Conservation (phyloP, 2,329 filamentous ascomycete genomes). For the Claviceps pazoutovae region DNA sequence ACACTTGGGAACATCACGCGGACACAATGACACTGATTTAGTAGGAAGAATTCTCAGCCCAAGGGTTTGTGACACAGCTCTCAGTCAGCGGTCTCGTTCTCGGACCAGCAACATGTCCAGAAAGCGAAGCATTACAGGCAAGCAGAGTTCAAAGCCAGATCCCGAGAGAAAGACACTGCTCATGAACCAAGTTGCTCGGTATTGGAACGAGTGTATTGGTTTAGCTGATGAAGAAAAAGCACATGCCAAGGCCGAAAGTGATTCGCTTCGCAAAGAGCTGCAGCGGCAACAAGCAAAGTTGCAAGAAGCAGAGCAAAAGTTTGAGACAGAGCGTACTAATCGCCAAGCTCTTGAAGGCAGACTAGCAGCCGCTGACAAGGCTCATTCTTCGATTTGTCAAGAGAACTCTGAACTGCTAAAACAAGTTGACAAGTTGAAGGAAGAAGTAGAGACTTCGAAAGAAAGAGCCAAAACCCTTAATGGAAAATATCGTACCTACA, state of each 20-base stretch:
- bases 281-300: constrained; percentile 7
- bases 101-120: constrained; percentile 20
- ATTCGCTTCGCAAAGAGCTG: constrained; percentile 13
- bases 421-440: constrained; percentile 16
- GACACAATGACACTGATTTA: background rate
- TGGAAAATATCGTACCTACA: constrained; percentile 22
- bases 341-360: constrained; percentile 13
- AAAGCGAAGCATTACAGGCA: constrained; percentile 13
- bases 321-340: constrained; percentile 10
- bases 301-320: constrained; percentile 8
- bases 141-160: constrained; percentile 7
- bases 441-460: constrained; percentile 13
- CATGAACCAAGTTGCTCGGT: constrained; percentile 19
- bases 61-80: background rate
- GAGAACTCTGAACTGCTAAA: constrained; percentile 14
- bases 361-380: constrained; percentile 14
- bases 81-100: constrained; percentile 12
- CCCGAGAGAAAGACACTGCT: constrained; percentile 15
- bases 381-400: constrained; percentile 9
- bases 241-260: constrained; percentile 14
- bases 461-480: constrained; percentile 10
- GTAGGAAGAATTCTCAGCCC: background rate
- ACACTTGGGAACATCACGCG: background rate
- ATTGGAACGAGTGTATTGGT: constrained; percentile 22
- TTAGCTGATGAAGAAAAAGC: constrained; percentile 17